These are phyloP conservation scores for Trichoderma sp. DNA, from an alignment of 2,329 filamentous ascomycete species.

Conservation along the genomic window DNA sequence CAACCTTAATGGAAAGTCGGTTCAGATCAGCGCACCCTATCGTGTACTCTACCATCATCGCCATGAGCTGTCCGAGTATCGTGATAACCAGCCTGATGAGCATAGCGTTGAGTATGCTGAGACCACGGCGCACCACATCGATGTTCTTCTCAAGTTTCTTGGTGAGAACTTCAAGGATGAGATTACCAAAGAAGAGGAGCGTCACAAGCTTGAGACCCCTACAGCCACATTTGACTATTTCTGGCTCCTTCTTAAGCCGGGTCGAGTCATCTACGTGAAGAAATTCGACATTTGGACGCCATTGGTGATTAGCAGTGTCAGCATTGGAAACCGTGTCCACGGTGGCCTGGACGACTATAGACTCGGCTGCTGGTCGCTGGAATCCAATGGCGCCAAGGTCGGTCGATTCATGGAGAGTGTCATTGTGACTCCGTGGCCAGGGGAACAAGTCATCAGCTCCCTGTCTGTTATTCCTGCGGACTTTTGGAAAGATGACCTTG, in stretches of 20 bases:
- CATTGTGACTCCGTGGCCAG: constrained; percentile 38
- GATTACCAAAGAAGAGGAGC: constrained; percentile 40
- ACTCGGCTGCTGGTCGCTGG: constrained; percentile 44
- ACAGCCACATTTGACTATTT: constrained; percentile 45
- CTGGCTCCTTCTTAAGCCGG: constrained; percentile 47
- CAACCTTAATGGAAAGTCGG: constrained; percentile 35
- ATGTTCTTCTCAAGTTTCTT: constrained; percentile 44
- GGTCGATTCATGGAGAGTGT: constrained; percentile 39
- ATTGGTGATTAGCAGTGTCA: constrained; percentile 40
- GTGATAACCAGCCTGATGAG: constrained; percentile 38
- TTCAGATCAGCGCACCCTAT: constrained; percentile 46
- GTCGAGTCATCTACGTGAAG: constrained; percentile 44
- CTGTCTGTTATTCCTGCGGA: constrained; percentile 42
- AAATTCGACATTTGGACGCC: constrained; percentile 41
- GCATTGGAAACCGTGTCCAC: constrained; percentile 17
- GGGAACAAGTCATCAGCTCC: constrained; percentile 43
- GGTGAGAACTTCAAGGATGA: constrained; percentile 37
- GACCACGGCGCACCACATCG: constrained; percentile 44
- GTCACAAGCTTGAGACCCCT: constrained; percentile 37
- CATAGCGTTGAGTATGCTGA: constrained; percentile 42
- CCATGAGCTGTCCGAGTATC: constrained; percentile 42
- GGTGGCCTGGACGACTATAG: constrained; percentile 24
- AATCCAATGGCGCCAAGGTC: constrained; percentile 34
- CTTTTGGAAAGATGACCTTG: constrained; percentile 41
- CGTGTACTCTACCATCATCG: constrained; percentile 47